These are phyloP conservation scores for Mrakia gelida DNA, from an alignment of 768 basidiomycete species.

Conservation along the genomic window DNA sequence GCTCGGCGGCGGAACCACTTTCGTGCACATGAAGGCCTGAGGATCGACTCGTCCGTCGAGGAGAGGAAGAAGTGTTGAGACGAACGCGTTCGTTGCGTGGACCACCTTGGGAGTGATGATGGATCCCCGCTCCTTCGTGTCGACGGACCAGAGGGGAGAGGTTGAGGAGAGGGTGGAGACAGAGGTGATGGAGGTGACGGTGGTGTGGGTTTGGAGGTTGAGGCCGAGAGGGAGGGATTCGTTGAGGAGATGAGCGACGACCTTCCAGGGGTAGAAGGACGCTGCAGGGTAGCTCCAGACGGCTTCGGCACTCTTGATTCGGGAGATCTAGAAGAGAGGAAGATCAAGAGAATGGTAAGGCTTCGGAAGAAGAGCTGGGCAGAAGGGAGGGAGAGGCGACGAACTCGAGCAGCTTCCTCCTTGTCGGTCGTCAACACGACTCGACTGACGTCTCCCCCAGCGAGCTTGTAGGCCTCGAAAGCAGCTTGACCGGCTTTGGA, in stretches of 20 bases:
- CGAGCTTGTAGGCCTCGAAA: constrained; percentile 2
- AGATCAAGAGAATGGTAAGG: too few relatives aligned
- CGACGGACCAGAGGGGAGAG: neutral
- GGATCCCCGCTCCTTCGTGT: neutral
- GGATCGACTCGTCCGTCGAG: constrained; percentile 40
- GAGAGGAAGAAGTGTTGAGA: constrained; percentile 67
- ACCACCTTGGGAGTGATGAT: too few relatives aligned
- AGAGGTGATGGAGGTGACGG: constrained; percentile 3
- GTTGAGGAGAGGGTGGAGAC: neutral
- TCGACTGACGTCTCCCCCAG: neutral
- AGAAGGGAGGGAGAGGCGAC: too few relatives aligned
- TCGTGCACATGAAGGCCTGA: constrained; percentile 2
- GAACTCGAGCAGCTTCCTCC: too few relatives aligned
- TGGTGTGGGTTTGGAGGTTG: constrained; percentile 17
- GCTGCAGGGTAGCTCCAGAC: too few relatives aligned
- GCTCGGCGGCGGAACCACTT: constrained; percentile 12
- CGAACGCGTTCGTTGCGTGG: constrained; percentile 84
- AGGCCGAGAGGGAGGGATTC: neutral
- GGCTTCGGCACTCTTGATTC: too few relatives aligned
- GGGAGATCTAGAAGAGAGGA: too few relatives aligned
- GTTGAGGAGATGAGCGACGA: constrained; percentile 11
- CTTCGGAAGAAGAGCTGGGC: too few relatives aligned
- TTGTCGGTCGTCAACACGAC: too few relatives aligned
- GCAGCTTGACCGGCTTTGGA: neutral
- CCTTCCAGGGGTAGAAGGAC: too few relatives aligned